Evolutionary conservation across 176 grass and related monocot genomes (phyloP), one percentile per base, ranked within the genome.

Genomic region (Oryza glaberrima): DNA sequence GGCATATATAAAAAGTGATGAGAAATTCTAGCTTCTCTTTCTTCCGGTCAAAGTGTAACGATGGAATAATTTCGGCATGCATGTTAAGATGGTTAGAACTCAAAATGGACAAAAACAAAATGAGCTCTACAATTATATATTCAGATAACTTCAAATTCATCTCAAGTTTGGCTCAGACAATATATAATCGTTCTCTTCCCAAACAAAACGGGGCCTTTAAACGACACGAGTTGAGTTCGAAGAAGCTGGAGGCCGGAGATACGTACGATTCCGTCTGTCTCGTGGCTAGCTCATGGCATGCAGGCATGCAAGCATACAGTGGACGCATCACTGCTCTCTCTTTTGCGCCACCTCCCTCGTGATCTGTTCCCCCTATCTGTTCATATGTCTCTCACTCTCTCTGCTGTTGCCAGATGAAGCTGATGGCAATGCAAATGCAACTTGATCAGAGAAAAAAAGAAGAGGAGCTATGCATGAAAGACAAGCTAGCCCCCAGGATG

Each of bases 341-440:
- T 68, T 77, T 77, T 20, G 74, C 69, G 23, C 69, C 77, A 43
- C 44, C 35, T 11, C 34, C 74, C 74, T 88, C 81, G 81, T 73
- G 81, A 88, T 83, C 79, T 54, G 51, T 72, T 46, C 30, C 69
- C 76, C 34, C 54, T 40, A 40, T 5, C 38, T 43, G 41, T 43
- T 32, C 30, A 41, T 40, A 44, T 0, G 36, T 32, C 20, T 70
- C 20, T 16, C 40, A 0, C 3, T 15, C 13, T 52, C 9, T 44
- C 19, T 65, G 43, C 20, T 46, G 69, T 83, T 80, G 35, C 71
- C 76, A 52, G 77, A 89, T 71, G 82, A 76, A 85, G 63, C 16
- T 26, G 82, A 67, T 6, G 49, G 70, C 47, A 41, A 69, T 56
- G 77, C 71, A 26, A 26, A 44, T 14, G 44, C 26, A 30, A 48